Conservation (phyloP, 306 rosid species). For the Purshia tridentata region DNA sequence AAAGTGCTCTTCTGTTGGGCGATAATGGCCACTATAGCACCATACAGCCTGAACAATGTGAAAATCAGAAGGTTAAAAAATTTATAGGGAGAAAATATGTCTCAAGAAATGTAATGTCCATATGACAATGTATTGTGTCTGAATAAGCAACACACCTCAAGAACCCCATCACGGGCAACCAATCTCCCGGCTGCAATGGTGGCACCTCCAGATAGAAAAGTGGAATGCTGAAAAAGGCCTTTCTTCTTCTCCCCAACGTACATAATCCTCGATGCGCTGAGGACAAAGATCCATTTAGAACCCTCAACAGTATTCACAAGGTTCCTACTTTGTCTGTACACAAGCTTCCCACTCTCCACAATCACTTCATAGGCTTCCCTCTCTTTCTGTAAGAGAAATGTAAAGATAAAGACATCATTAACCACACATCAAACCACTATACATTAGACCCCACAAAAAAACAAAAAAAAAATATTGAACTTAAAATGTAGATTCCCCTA, state of each 20-base stretch:
- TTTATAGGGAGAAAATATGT: too few relatives aligned
- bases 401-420: background rate
- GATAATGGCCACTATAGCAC: constrained; percentile 88
- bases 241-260: constrained; percentile 74
- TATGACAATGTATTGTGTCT: background rate
- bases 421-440: background rate
- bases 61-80: constrained; percentile 7
- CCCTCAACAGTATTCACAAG: constrained; percentile 56
- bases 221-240: constrained; percentile 85
- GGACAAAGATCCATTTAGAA: constrained; percentile 87
- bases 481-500: too few relatives aligned
- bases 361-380: constrained; percentile 70
- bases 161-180: constrained; percentile 57
- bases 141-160: constrained; percentile 42
- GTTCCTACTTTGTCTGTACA: constrained; percentile 45
- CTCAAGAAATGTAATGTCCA: background rate
- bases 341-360: constrained; percentile 51
- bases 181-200: constrained; percentile 80
- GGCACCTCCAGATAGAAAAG: constrained; percentile 85
- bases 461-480: too few relatives aligned
- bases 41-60: constrained; percentile 65
- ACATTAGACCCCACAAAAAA: too few relatives aligned
- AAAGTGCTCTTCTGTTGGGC: constrained; percentile 69
- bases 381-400: constrained; percentile 53
- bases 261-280: constrained; percentile 60